A percentile compares a stretch with the other conserved stretches of the same genome.
phyloP scores from a whole-genome alignment of 495 filamentous ascomycete species.

The Hyaloscypha finlandica region DNA sequence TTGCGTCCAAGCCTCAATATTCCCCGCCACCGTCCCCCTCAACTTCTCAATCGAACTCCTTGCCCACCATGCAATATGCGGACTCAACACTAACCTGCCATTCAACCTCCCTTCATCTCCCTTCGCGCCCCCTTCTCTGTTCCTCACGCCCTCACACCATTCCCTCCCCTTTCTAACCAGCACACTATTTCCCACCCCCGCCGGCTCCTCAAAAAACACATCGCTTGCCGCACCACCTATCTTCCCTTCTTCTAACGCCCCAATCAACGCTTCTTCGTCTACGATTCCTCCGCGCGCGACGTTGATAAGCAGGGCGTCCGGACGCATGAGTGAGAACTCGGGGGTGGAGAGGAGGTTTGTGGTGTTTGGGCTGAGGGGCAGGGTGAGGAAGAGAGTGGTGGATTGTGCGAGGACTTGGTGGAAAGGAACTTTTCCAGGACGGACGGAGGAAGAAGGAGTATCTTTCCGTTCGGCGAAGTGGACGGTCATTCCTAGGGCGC shows the following conservation, averaged over 20 bases:
- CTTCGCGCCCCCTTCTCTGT: background rate
- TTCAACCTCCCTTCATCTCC: slow-evolving; percentile 5
- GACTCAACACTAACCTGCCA: slow-evolving; percentile 28
- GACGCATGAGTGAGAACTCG: slow-evolving; percentile 52
- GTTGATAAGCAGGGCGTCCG: slow-evolving; percentile 53
- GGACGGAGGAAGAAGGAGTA: background rate
- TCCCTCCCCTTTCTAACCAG: slow-evolving; percentile 22
- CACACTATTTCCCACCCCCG: slow-evolving; percentile 27
- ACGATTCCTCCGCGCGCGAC: slow-evolving; percentile 60
- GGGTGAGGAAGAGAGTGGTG: slow-evolving; percentile 51
- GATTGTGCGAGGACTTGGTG: slow-evolving; percentile 44
- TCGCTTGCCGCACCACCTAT: slow-evolving; percentile 57
- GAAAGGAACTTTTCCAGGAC: slow-evolving; percentile 42
- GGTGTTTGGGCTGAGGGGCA: slow-evolving; percentile 47
- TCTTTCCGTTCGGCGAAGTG: slow-evolving; percentile 53
- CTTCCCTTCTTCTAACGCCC: slow-evolving; percentile 45
- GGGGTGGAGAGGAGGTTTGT: slow-evolving; percentile 45
- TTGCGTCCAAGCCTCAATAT: slow-evolving; percentile 30
- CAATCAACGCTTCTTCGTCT: slow-evolving; percentile 50
- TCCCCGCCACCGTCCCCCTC: slow-evolving; percentile 20
- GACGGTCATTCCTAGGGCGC: slow-evolving; percentile 53
- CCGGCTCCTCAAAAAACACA: slow-evolving; percentile 56
- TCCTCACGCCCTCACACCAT: background rate
- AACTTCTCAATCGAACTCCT: slow-evolving; percentile 29
- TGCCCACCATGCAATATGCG: slow-evolving; percentile 33